phyloP scores from a whole-genome alignment of 2,329 filamentous ascomycete genomes.

The Arthrobotrys iridis region DNA sequence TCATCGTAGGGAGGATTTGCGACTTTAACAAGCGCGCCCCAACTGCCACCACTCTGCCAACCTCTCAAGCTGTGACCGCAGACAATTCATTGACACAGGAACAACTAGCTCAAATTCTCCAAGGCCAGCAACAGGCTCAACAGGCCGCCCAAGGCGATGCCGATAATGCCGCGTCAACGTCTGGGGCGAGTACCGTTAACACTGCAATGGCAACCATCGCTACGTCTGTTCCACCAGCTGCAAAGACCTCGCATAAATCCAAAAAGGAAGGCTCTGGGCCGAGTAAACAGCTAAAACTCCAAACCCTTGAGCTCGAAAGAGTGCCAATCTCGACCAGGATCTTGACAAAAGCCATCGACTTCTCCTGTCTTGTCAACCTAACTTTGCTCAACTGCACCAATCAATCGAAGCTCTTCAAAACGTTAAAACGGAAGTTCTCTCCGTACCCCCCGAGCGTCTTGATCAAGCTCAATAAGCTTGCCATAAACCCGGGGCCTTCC shows the following conservation, averaged over 20 bases:
- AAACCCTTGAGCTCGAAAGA: slow-evolving; percentile 78
- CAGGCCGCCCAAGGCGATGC: slow-evolving; percentile 22
- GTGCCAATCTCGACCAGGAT: slow-evolving; percentile 77
- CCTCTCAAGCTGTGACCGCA: slow-evolving; percentile 38
- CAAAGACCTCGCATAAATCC: slow-evolving; percentile 38
- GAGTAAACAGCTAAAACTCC: slow-evolving; percentile 68
- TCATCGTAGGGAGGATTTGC: slow-evolving; percentile 74
- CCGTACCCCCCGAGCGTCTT: slow-evolving; percentile 61
- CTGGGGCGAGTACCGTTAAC: slow-evolving; percentile 34
- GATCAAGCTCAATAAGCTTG: slow-evolving; percentile 56
- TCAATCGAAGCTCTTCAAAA: slow-evolving; percentile 79
- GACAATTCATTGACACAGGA: slow-evolving; percentile 49
- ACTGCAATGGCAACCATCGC: slow-evolving; percentile 38
- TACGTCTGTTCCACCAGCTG: slow-evolving; percentile 36
- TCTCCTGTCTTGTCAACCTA: slow-evolving; percentile 75
- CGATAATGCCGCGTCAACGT: slow-evolving; percentile 42
- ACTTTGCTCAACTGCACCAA: slow-evolving; percentile 78
- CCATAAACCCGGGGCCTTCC: slow-evolving; percentile 54
- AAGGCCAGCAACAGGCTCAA: slow-evolving; percentile 49
- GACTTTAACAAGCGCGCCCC: slow-evolving; percentile 64
- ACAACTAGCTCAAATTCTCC: slow-evolving; percentile 52
- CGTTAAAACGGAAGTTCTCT: slow-evolving; percentile 71
- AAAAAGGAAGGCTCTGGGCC: slow-evolving; percentile 50
- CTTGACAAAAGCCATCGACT: slow-evolving; percentile 77
- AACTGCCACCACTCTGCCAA: background rate